Evolutionary conservation across 2,329 filamentous ascomycete species (phyloP).

Genomic region (Xylariaceae sp.): DNA sequence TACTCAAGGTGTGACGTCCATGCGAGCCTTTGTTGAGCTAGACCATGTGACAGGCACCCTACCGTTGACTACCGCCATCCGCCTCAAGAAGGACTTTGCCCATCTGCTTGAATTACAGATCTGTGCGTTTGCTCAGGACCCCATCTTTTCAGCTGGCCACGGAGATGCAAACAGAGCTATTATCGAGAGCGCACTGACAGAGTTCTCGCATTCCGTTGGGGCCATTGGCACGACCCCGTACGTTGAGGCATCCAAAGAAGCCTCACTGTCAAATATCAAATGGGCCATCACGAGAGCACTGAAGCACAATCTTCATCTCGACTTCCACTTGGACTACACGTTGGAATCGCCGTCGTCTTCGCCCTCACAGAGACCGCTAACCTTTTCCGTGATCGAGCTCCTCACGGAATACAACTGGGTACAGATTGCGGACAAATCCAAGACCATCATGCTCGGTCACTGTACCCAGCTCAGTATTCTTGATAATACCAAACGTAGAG

Average conservation of each 20-base stretch:
- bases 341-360: constrained; percentile 50
- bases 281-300: constrained; percentile 67
- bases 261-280: constrained; percentile 62
- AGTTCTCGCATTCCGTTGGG: constrained; percentile 52
- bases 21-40: constrained; percentile 75
- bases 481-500: constrained; percentile 53
- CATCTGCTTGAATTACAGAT: constrained; percentile 67
- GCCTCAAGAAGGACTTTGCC: constrained; percentile 61
- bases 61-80: constrained; percentile 58
- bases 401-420: constrained; percentile 60
- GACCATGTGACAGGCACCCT: constrained; percentile 62
- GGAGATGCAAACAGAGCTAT: constrained; percentile 60
- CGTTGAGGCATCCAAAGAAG: constrained; percentile 61
- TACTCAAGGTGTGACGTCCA: constrained; percentile 68
- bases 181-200: constrained; percentile 43
- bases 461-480: constrained; percentile 71
- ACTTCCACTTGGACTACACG: constrained; percentile 77
- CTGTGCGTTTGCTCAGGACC: constrained; percentile 74
- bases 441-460: constrained; percentile 68
- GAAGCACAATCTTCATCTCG: constrained; percentile 60
- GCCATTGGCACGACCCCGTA: constrained; percentile 74
- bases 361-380: constrained; percentile 50
- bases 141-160: constrained; percentile 63
- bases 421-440: constrained; percentile 43
- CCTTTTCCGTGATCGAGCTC: constrained; percentile 60